A percentile compares a stretch with the other conserved stretches of the same genome.
Evolutionary conservation across 805 yeast genomes (phyloP).

Genomic region (Candida sakaeoensis): DNA sequence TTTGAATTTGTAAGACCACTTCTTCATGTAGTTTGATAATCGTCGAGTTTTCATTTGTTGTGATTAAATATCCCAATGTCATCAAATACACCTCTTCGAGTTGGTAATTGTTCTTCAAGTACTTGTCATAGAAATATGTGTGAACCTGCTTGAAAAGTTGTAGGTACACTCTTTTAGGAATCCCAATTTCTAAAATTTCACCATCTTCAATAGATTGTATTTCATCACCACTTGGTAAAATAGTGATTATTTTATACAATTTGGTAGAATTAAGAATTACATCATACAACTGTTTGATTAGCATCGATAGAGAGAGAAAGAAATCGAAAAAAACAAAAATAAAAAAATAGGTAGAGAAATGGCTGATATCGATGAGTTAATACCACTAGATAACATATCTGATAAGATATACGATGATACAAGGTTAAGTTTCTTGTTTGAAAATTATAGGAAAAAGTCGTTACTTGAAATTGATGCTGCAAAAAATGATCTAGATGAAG

Average conservation of each 20-base stretch:
- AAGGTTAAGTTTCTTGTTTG: conserved; percentile 23
- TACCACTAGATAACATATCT: conserved; percentile 29
- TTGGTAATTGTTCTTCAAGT: conserved; percentile 1
- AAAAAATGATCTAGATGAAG: conserved; percentile 2
- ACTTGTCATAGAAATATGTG: conserved; percentile 20
- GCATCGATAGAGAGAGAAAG: neutral
- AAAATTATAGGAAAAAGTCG: neutral
- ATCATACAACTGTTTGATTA: conserved; percentile 2
- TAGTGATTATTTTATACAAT: conserved; percentile 8
- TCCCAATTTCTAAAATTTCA: conserved; percentile 26
- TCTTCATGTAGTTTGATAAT: conserved; percentile 26
- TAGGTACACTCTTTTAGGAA: conserved; percentile 27
- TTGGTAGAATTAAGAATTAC: neutral
- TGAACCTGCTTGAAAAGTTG: conserved; percentile 31
- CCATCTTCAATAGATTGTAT: conserved; percentile 6
- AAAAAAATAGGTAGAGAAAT: neutral
- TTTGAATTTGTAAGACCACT: conserved; percentile 13
- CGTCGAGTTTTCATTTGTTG: conserved; percentile 38
- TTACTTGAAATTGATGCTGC: conserved; percentile 2
- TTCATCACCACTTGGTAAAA: conserved; percentile 2
- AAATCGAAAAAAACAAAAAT: neutral
- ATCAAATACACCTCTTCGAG: conserved; percentile 18
- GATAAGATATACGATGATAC: conserved; percentile 28
- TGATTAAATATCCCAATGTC: conserved; percentile 31
- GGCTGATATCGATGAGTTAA: conserved; percentile 9